Evolutionary conservation across 208 protist species (phyloP).

Genomic region (Vickermania spadyakhi): DNA sequence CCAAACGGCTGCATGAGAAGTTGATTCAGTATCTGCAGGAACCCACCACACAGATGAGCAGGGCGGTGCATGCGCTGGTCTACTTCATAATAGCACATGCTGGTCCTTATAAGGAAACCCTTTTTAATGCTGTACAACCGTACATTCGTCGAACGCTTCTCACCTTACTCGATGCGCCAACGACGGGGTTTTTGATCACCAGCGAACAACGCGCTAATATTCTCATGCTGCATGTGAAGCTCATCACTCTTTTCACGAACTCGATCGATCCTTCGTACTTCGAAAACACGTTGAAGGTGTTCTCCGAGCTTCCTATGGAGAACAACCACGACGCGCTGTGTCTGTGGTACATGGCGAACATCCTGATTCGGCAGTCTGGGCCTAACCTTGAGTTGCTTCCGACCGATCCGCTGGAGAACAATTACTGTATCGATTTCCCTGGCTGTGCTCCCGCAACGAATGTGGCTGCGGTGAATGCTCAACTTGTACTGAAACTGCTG

Average conservation of each 20-base stretch:
- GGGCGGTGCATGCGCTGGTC: conserved; percentile 67
- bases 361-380: conserved; percentile 69
- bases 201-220: conserved; percentile 83
- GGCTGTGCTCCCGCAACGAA: conserved; percentile 62
- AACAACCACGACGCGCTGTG: conserved; percentile 85
- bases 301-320: conserved; percentile 59
- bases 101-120: conserved; percentile 72
- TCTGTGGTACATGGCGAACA: conserved; percentile 84
- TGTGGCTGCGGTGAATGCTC: conserved; percentile 78
- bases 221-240: conserved; percentile 84
- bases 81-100: conserved; percentile 80
- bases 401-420: conserved; percentile 77
- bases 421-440: conserved; percentile 75
- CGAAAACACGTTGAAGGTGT: conserved; percentile 73
- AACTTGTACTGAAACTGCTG: conserved; percentile 77
- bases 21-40: conserved; percentile 71
- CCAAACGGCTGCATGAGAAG: conserved; percentile 52
- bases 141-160: conserved; percentile 83
- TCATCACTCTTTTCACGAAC: conserved; percentile 62
- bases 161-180: conserved; percentile 56
- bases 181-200: conserved; percentile 27
- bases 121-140: conserved; percentile 77
- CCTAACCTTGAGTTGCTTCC: conserved; percentile 79
- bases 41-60: conserved; percentile 67
- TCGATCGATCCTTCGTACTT: conserved; percentile 76